Evolutionary conservation across 306 rosid species (phyloP).

Genomic region (Castanospermum australe): DNA sequence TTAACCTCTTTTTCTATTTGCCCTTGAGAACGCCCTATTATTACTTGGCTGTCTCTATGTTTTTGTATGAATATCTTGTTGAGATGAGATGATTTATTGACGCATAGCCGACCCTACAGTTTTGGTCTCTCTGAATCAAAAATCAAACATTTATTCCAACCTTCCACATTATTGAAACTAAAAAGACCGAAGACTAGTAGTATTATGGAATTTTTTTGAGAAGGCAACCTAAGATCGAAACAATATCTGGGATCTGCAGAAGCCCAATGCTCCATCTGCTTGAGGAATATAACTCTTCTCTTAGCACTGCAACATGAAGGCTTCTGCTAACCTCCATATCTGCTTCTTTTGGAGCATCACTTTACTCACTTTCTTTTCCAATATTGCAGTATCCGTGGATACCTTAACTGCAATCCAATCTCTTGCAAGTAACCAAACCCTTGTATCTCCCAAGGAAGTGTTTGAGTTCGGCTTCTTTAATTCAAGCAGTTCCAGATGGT

Average conservation of each 20-base stretch:
- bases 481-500: slow-evolving; percentile 30
- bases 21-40: no score
- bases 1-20: no score
- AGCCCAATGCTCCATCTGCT: not conserved
- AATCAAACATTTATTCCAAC: no score
- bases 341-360: not conserved
- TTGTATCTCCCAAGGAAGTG: slow-evolving; percentile 37
- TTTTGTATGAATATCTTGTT: no score
- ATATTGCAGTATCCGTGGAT: slow-evolving; percentile 13
- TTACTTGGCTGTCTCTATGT: no score
- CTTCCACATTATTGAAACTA: not conserved
- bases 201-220: no score
- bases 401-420: slow-evolving; percentile 39
- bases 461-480: slow-evolving; percentile 56
- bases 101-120: no score
- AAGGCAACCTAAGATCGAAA: not conserved
- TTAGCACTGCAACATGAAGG: slow-evolving; percentile 30
- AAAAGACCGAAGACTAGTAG: no score
- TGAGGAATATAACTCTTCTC: not conserved
- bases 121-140: no score
- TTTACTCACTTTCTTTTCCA: not conserved
- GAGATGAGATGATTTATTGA: no score
- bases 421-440: slow-evolving; percentile 42
- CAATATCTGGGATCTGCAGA: not conserved
- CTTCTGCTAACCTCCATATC: not conserved